Percentiles rank a stretch among this genome's conserved stretches.
Conservation (phyloP, 768 basidiomycete species). For the Clitopilus passeckerianus region DNA sequence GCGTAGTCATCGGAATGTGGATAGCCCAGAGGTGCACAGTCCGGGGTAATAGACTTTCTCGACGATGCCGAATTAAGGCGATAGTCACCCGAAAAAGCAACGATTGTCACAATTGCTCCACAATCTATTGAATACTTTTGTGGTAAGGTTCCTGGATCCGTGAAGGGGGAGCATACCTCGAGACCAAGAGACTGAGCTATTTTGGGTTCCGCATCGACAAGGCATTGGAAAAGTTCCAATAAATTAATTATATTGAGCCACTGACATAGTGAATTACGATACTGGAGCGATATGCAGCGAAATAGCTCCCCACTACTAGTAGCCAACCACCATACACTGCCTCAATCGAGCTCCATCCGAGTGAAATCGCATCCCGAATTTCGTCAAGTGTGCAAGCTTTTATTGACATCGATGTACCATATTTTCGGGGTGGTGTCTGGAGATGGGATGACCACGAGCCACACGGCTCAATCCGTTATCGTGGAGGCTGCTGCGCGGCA, state of each 20-base stretch:
- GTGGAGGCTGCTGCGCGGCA: not conserved
- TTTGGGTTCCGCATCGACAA: no score
- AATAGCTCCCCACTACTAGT: not conserved
- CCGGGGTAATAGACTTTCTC: not conserved
- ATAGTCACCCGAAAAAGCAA: not conserved
- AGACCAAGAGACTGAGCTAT: not conserved
- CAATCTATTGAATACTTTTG: not conserved
- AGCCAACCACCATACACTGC: not conserved
- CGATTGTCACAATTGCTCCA: not conserved
- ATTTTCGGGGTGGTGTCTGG: not conserved
- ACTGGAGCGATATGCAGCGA: no score
- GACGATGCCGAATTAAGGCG: not conserved
- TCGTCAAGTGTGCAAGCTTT: not conserved
- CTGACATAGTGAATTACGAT: no score
- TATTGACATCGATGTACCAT: not conserved
- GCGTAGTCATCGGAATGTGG: not conserved
- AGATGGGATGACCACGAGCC: not conserved
- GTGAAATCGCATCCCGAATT: not conserved
- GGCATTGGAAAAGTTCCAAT: not conserved
- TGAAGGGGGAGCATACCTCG: not conserved
- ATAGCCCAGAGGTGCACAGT: not conserved
- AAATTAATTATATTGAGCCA: no score
- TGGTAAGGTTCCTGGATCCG: not conserved
- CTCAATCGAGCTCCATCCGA: not conserved
- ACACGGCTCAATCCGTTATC: not conserved